Evolutionary conservation across 179 eudicot species (phyloP).

Genomic region (Silene noctiflora): DNA sequence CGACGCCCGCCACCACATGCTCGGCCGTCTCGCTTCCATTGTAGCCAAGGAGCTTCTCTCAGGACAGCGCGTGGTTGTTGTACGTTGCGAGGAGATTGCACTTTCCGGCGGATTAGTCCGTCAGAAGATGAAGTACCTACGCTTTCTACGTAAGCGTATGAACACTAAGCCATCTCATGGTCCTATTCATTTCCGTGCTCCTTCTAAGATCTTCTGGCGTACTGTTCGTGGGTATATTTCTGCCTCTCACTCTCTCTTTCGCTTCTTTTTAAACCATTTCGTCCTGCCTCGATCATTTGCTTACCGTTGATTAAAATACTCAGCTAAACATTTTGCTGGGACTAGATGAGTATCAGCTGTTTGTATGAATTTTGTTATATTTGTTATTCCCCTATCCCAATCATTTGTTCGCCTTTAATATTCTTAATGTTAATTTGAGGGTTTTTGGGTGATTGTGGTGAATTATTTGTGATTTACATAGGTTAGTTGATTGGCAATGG

Average conservation of each 20-base stretch:
- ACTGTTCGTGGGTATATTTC: constrained; percentile 45
- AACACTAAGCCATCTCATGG: constrained; percentile 96
- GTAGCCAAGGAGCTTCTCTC: constrained; percentile 66
- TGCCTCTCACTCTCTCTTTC: background rate
- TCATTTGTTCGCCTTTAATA: too few species aligned
- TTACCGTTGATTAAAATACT: too few species aligned
- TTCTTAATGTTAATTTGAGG: too few species aligned
- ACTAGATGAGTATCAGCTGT: too few species aligned
- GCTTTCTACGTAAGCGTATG: constrained; percentile 77
- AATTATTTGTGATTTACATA: background rate
- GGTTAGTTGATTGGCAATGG: background rate
- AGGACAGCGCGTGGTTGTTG: constrained; percentile 67
- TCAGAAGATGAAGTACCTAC: constrained; percentile 81
- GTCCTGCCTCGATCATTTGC: too few species aligned
- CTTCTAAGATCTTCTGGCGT: constrained; percentile 84
- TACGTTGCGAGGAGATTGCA: constrained; percentile 78
- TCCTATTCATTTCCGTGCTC: constrained; percentile 81
- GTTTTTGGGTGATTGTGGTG: too few species aligned
- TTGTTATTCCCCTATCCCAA: too few species aligned
- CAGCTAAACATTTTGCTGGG: too few species aligned
- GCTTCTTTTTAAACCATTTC: background rate
- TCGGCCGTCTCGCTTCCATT: constrained; percentile 61
- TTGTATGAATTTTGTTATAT: too few species aligned
- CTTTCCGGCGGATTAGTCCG: constrained; percentile 83
- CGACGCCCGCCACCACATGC: constrained; percentile 82